These are phyloP conservation scores for Trametes hirsuta DNA, from an alignment of 1,284 basidiomycete species.

Conservation along the genomic window DNA sequence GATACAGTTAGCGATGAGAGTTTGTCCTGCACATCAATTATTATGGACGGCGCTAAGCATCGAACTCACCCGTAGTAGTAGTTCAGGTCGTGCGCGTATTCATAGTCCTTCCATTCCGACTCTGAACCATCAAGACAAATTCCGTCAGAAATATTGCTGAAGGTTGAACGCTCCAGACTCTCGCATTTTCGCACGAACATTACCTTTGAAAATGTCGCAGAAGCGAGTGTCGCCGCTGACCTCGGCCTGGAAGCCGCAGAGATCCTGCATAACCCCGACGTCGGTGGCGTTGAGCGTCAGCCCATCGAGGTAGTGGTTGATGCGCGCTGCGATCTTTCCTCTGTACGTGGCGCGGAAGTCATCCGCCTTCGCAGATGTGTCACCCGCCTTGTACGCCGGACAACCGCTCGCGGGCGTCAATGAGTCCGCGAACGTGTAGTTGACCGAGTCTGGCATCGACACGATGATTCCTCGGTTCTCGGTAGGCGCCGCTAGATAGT, in stretches of 20 bases:
- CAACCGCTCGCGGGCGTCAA: constrained; percentile 45
- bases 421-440: constrained; percentile 46
- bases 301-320: constrained; percentile 43
- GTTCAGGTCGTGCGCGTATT: constrained; percentile 58
- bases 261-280: constrained; percentile 46
- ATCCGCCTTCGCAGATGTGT: constrained; percentile 31
- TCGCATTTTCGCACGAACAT: not conserved
- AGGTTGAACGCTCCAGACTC: no score
- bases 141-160: not conserved
- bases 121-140: constrained; percentile 35
- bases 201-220: constrained; percentile 34
- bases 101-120: constrained; percentile 56
- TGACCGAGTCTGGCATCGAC: constrained; percentile 44
- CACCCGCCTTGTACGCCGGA: constrained; percentile 38
- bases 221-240: constrained; percentile 44
- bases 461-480: constrained; percentile 41
- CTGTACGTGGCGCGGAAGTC: constrained; percentile 40
- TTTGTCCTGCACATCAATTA: not conserved
- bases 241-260: constrained; percentile 45
- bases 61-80: constrained; percentile 46
- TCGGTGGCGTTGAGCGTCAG: constrained; percentile 38
- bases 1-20: not conserved
- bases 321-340: constrained; percentile 34
- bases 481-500: constrained; percentile 36
- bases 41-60: not conserved